Base-by-base conservation (phyloP, 1,139 yeast species). In the Yamadazyma jaroonii region DNA sequence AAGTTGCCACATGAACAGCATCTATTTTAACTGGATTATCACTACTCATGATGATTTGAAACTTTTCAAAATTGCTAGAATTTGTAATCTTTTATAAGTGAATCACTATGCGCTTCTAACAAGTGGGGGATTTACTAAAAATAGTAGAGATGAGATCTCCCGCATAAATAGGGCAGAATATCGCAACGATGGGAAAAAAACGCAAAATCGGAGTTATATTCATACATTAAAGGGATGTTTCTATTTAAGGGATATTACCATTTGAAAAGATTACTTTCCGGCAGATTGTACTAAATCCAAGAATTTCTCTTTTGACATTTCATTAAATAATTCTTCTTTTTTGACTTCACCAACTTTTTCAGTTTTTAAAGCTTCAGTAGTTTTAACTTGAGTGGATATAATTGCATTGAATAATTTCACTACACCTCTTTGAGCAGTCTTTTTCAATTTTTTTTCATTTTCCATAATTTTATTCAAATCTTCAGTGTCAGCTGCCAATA, bases 381-480 rank as follows among this genome's bases (percentile, higher is more conserved):
- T 79, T 47, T 69, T 74, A 17, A 79, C 72, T 61, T 94, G 98
- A 1, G 96, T 84, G 29, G 87, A 76, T 53, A 89, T 73, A 24
- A 92, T 84, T 2, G 97, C 97, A 58, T 92, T 92, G 62, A 92
- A 89, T 44, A 92, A 71, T 53, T 84, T 80, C 13, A 92, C 95
- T 12, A 89, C 97, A 67, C 98, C 99, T 52, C 84, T 76, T 62
- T 92, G 97, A 0, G 97, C 97, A 25, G 81, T 74, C 56, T 89
- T 90, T 58, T 85, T 84, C 53, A 88, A 65, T 47, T 67, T 70
- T 46, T 78, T 77, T 56, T 92, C 99, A 38, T 74, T 74, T 40
- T 84, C 92, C 28, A 90, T 57, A 3, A 75, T 60, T 31, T 68
- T 70, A 52, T 89, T 75, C 7, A 75, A 74, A 40, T 67, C 67